Evolutionary conservation across 371 early-diverging fungal species (phyloP).

Genomic region (Syncephalastrum sp.): DNA sequence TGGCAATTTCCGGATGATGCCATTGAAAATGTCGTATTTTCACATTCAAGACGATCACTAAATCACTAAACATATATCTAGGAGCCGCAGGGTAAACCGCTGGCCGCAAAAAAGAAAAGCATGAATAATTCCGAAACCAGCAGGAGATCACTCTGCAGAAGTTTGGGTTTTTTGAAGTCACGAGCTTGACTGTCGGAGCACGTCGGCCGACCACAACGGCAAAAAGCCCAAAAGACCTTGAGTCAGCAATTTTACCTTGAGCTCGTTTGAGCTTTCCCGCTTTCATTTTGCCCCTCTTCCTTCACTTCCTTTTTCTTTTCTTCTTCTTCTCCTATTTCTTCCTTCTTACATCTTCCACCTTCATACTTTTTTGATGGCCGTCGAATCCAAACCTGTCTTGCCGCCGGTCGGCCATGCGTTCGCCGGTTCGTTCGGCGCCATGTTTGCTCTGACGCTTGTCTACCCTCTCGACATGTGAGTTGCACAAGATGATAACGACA

Average conservation of each 20-base stretch:
- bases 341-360: constrained; percentile 7
- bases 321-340: constrained; percentile 12
- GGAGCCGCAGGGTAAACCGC: neutral
- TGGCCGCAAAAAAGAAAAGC: neutral
- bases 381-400: constrained; percentile 55
- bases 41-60: neutral
- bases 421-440: constrained; percentile 90
- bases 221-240: constrained; percentile 13
- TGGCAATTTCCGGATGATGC: too few species aligned
- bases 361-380: constrained; percentile 32
- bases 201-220: too few species aligned
- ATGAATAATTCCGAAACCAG: neutral
- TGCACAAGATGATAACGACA: neutral
- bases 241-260: constrained; percentile 25
- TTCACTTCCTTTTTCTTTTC: constrained; percentile 15
- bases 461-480: constrained; percentile 96
- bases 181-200: too few species aligned
- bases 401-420: constrained; percentile 92
- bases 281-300: constrained; percentile 2
- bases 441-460: constrained; percentile 84
- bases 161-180: too few species aligned
- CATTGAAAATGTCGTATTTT: too few species aligned
- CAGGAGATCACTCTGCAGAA: too few species aligned
- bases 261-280: constrained; percentile 1
- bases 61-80: neutral